Base-by-base conservation (phyloP, 2,329 filamentous ascomycete genomes). In the Onygena corvina region DNA sequence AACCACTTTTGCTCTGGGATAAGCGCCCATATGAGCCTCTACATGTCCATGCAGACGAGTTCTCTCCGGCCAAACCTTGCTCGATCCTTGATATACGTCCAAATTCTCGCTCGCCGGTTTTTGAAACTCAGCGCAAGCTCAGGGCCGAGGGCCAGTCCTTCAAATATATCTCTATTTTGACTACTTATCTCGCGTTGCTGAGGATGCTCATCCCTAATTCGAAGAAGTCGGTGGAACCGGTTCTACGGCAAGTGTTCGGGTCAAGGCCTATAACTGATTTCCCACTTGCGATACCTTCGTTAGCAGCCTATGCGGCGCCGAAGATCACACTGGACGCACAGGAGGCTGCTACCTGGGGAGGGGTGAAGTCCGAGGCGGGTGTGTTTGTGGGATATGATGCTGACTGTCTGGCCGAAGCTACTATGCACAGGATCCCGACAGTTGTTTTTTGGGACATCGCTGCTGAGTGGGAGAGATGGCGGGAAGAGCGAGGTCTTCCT, bases 21-120 rank as follows among this genome's bases (percentile, higher is more conserved):
- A 73, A 76, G 1, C 79, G 88, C 12, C 67, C 71, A 1, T 80
- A 78, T 58, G 86, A 94, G 58, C 84, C 86, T 0, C 69, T 94
- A 12, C 64, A 69, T 20, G 74, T 77, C 2, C 52, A 69, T 3
- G 47, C 64, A 0, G 59, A 74, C 0, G 88, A 94, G 55, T 82
- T 86, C 58, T 86, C 74, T 61, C 86, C 86, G 1, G 69, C 74
- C 3, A 55, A 56, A 14, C 56, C 67, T 4, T 59, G 62, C 4
- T 59, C 62, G 0, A 52, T 68, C 9, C 48, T 67, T 7, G 65
- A 65, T 53, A 64, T 68, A 44, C 63, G 64, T 50, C 54, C 62
- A 2, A 54, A 66, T 46, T 34, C 58, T 14, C 56, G 62, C 27
- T 57, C 60, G 5, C 51, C 54, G 2, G 50, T 57, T 12, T 21